Base-by-base conservation (phyloP, 1,284 basidiomycete species). In the Apiotrichum siamense region DNA sequence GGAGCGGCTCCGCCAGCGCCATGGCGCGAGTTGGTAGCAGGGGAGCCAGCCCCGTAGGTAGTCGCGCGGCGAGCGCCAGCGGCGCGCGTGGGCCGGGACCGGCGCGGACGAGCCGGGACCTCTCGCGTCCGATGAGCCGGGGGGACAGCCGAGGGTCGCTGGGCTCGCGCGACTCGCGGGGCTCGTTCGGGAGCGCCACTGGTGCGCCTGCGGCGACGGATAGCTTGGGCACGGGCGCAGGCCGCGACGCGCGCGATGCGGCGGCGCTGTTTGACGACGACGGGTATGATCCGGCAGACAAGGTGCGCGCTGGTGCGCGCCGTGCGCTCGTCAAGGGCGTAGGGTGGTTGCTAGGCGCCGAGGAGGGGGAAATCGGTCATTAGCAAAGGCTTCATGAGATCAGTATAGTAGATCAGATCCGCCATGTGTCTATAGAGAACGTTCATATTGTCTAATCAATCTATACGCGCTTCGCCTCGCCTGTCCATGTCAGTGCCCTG, bases 341-440 rank as follows among this genome's bases (percentile, higher is more conserved):
- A 15, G 74, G 74, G 23, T 75, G 74, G 74, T 56, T 75, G 44
- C 50, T 75, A 11, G 74, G 74, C 29, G 74, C 72, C 3, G 72
- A 70, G 21, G 73, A 46, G n/a, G n/a, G n/a, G n/a, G n/a, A n/a
- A n/a, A n/a, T n/a, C n/a, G n/a, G n/a, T n/a, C n/a, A n/a, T n/a
- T n/a, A n/a, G n/a, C n/a, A n/a, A n/a, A n/a, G n/a, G n/a, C n/a
- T n/a, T n/a, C n/a, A n/a, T n/a, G n/a, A n/a, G n/a, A n/a, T n/a
- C n/a, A n/a, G n/a, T n/a, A n/a, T n/a, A n/a, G n/a, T n/a, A n/a
- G n/a, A n/a, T n/a, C n/a, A n/a, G n/a, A n/a, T n/a, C n/a, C n/a
- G n/a, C n/a, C n/a, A n/a, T n/a, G n/a, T n/a, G n/a, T n/a, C n/a
- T n/a, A n/a, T n/a, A n/a, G n/a, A n/a, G n/a, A n/a, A n/a, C n/a